phyloP scores from a whole-genome alignment of 2,329 filamentous ascomycete species.

The Phaeoacremonium minimum region DNA sequence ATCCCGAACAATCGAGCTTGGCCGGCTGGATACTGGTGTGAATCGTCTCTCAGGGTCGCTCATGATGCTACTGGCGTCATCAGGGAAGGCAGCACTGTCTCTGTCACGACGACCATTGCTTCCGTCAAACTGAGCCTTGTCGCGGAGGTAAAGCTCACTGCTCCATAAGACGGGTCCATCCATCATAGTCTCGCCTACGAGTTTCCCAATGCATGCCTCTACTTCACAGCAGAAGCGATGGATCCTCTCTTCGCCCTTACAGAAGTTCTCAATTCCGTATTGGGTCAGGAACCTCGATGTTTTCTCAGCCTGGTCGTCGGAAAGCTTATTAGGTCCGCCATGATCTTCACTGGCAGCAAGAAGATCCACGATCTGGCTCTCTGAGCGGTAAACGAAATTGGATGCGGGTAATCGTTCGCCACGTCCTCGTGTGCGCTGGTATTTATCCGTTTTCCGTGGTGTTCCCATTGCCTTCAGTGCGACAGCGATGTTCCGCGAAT shows the following conservation, averaged over 20 bases:
- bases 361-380: conserved; percentile 82
- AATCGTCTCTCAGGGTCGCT: conserved; percentile 52
- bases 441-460: conserved; percentile 50
- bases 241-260: conserved; percentile 88
- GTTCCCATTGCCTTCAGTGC: conserved; percentile 88
- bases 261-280: conserved; percentile 85
- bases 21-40: conserved; percentile 32
- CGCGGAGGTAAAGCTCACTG: conserved; percentile 79
- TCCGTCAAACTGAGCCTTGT: conserved; percentile 59
- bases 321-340: conserved; percentile 89
- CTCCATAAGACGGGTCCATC: conserved; percentile 90
- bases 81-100: conserved; percentile 42
- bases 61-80: conserved; percentile 49
- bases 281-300: conserved; percentile 79
- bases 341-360: conserved; percentile 79
- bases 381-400: conserved; percentile 73
- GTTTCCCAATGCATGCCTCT: conserved; percentile 76
- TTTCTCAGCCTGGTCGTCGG: conserved; percentile 89
- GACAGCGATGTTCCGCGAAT: conserved; percentile 78
- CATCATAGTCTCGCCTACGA: conserved; percentile 78
- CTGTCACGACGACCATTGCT: conserved; percentile 34
- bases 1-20: conserved; percentile 51
- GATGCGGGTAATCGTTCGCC: conserved; percentile 41
- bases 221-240: conserved; percentile 92
- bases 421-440: conserved; percentile 44